Evolutionary conservation across 345 rosid species (phyloP).

Genomic region (Euclidium syriacum): DNA sequence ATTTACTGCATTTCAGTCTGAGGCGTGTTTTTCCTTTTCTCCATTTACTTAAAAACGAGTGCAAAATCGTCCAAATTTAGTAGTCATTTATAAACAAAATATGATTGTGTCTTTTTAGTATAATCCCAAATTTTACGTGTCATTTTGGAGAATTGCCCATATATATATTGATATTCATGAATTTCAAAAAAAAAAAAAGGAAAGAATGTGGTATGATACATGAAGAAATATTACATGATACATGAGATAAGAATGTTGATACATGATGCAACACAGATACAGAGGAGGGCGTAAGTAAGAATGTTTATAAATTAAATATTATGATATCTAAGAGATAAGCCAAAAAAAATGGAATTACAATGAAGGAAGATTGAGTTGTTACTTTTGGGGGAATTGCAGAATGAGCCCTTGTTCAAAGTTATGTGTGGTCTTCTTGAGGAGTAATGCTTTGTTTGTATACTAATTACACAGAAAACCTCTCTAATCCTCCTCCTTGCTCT

Average conservation of each 20-base stretch:
- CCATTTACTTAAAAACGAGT: no score
- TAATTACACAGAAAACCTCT: constrained; percentile 27
- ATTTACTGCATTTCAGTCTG: no score
- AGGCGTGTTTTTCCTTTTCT: no score
- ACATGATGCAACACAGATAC: constrained; percentile 2
- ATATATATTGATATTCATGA: not conserved
- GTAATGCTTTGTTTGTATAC: constrained; percentile 30
- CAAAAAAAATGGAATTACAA: constrained; percentile 1
- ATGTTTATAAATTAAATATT: constrained; percentile 7
- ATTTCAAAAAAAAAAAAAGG: not conserved
- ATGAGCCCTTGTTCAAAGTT: constrained; percentile 1
- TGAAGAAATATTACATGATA: no score
- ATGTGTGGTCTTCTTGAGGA: constrained; percentile 20
- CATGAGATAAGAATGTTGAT: no score
- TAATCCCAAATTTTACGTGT: no score
- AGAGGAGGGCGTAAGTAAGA: constrained; percentile 8
- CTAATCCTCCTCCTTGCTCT: constrained; percentile 22
- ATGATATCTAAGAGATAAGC: not conserved
- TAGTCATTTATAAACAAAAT: no score
- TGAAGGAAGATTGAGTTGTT: constrained; percentile 1
- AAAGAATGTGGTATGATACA: constrained; percentile 16
- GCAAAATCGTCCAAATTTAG: no score
- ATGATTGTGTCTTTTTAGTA: no score
- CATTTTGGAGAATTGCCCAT: no score
- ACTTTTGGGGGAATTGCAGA: not conserved